Conservation (phyloP, 331 rosid genomes). For the Cydonia oblonga region DNA sequence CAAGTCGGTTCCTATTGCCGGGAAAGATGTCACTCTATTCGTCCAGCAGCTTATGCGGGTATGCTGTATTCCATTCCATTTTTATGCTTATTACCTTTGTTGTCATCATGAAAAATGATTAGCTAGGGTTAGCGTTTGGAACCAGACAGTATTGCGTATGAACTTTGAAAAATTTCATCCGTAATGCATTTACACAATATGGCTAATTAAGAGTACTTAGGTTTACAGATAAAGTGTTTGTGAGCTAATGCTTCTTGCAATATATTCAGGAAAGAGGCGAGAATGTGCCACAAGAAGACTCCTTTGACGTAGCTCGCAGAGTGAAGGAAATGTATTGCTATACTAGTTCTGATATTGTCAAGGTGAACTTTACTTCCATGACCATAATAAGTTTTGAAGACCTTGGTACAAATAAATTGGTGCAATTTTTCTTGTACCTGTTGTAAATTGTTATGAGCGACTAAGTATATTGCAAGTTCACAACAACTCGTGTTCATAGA, state of each 20-base stretch:
- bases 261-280: constrained; percentile 92
- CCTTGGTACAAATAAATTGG: neutral
- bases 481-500: neutral
- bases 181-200: neutral
- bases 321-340: constrained; percentile 95
- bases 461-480: neutral
- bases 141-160: neutral
- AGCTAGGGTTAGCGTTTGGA: neutral
- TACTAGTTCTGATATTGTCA: constrained; percentile 94
- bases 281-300: constrained; percentile 90
- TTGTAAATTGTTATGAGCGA: neutral
- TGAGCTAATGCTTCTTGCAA: neutral
- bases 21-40: constrained; percentile 87
- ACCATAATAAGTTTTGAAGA: constrained; percentile 1
- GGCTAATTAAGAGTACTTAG: neutral
- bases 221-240: neutral
- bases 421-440: constrained; percentile 4
- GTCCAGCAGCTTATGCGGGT: constrained; percentile 98
- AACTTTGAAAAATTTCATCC: neutral
- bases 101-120: neutral
- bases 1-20: constrained; percentile 83
- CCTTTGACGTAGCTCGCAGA: constrained; percentile 98
- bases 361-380: constrained; percentile 38
- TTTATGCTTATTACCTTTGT: neutral
- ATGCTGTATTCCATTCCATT: constrained; percentile 16